Base-by-base conservation (phyloP, 2,329 filamentous ascomycete species). In the Onygenales sp. region DNA sequence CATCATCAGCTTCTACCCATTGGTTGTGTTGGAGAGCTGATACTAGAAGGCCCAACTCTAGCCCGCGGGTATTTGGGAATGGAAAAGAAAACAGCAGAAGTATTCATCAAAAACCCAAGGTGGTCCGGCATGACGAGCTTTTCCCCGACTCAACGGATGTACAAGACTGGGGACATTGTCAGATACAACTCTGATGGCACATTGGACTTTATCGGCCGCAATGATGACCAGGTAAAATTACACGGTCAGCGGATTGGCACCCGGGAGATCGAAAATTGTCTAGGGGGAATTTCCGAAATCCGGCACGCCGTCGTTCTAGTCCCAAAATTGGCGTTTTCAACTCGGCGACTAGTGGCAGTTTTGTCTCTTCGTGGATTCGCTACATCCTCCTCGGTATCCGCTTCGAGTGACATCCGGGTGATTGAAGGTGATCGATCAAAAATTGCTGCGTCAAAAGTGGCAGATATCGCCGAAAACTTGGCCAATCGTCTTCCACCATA, bases 141-240 rank as follows among this genome's bases (percentile, higher is more conserved):
- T 17, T 11, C 10, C 9, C 9, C 10, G 14, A 17, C 10, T 17
- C 17, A 72, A 55, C 75, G 77, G 3, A 72, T 94, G 0, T 95
- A 95, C 66, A 80, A 87, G 31, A 95, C 90, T 0, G 90, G 90
- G 1, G 90, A 95, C 68, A 88, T 86, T 63, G 90, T 87, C 3
- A 78, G 80, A 17, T 76, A 94, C 48, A 76, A 78, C 1, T 58
- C 74, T 0, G 76, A 86, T 55, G 88, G 89, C 1, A 80, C 77
- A 0, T 75, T 95, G 13, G 86, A 94, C 66, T 93, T 87, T 62
- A 76, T 90, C 33, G 91, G 91, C 0, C 83, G 90, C 6, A 83
- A 95, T 7, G 81, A 82, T 49, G 89, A 87, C 0, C 90, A 95
- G 66, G 84, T 93, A 57, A 95, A 95, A 66, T 76, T 95, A 3